Conservation (phyloP, 169 alveolate species). For the Neospora caninum region DNA sequence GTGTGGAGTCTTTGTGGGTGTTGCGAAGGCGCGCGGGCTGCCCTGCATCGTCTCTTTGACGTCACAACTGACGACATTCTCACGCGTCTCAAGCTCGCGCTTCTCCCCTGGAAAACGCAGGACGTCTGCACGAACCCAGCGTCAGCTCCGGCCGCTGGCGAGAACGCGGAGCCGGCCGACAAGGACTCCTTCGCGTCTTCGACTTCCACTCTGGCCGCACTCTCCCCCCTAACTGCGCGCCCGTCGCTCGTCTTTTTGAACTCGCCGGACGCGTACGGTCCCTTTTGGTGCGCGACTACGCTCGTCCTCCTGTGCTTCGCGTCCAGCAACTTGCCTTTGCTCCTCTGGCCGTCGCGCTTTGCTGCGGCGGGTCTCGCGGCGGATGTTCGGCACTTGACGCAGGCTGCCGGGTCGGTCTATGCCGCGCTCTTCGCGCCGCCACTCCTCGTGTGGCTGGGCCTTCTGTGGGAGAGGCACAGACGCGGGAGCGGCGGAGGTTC, state of each 20-base stretch:
- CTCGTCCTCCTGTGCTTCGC: slow-evolving; percentile 21
- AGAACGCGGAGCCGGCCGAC: not conserved
- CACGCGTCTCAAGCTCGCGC: not conserved
- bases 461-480: not conserved
- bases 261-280: slow-evolving; percentile 10
- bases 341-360: not conserved
- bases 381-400: not conserved
- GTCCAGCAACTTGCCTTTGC: slow-evolving; percentile 26
- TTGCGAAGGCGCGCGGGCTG: not conserved
- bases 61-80: not conserved
- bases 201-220: not conserved
- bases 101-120: not conserved
- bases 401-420: slow-evolving; percentile 3
- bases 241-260: not conserved
- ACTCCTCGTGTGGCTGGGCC: not conserved
- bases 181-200: not conserved
- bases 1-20: not conserved
- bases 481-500: not conserved
- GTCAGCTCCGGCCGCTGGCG: not conserved
- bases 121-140: not conserved
- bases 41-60: not conserved
- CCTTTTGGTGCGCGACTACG: slow-evolving; percentile 28
- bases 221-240: not conserved
- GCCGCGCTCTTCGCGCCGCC: not conserved
- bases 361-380: not conserved